These are phyloP conservation scores for Leccinum subatratum DNA, from an alignment of 1,284 basidiomycete species.

Conservation along the genomic window DNA sequence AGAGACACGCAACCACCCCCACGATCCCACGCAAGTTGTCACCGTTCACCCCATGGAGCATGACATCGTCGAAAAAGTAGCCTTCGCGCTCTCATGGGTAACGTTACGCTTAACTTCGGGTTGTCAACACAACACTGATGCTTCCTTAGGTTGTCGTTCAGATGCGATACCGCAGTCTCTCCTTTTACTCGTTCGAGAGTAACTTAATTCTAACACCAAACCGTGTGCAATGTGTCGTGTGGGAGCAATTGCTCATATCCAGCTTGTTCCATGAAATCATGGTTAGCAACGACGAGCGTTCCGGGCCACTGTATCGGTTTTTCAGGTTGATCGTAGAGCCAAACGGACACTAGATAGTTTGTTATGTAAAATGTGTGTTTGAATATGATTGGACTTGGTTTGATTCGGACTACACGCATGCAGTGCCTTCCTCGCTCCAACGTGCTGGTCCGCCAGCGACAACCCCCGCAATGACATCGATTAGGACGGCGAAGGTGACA, in stretches of 20 bases:
- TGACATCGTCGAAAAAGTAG: neutral
- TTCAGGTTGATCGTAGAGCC: neutral
- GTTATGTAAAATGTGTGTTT: no score
- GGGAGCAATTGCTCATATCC: neutral
- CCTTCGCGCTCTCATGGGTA: neutral
- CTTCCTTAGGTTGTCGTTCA: neutral
- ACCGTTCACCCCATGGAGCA: neutral
- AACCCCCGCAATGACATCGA: no score
- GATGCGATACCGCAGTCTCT: neutral
- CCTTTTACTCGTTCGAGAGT: neutral
- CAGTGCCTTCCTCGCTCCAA: no score
- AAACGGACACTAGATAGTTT: neutral
- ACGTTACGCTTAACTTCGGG: neutral
- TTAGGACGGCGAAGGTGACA: no score
- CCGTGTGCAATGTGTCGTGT: neutral
- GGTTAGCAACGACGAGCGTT: neutral
- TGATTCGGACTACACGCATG: no score
- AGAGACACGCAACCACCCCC: neutral
- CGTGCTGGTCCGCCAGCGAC: no score
- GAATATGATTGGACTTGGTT: no score
- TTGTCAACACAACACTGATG: neutral
- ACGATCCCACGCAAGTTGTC: neutral
- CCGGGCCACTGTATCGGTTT: neutral
- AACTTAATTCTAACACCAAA: neutral
- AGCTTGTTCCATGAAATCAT: neutral